Conservation (phyloP, 805 yeast genomes). For the Tetrapisispora arboricola region DNA sequence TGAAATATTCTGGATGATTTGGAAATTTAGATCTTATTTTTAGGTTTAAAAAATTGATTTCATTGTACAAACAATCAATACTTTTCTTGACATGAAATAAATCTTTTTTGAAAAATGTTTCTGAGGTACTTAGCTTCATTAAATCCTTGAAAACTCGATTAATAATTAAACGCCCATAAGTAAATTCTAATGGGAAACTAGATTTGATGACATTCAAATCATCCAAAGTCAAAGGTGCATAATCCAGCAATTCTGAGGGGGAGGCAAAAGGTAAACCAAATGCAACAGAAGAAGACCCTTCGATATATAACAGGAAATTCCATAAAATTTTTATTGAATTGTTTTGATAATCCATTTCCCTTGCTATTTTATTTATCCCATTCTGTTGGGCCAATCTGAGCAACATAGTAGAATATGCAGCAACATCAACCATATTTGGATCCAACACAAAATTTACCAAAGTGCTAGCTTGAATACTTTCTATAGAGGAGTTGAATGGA, state of each 20-base stretch:
- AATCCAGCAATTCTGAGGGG: slow-evolving; percentile 7
- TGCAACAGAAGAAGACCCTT: slow-evolving; percentile 26
- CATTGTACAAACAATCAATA: slow-evolving; percentile 7
- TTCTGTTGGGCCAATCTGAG: slow-evolving; percentile 22
- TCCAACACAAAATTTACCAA: slow-evolving; percentile 21
- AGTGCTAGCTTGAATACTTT: slow-evolving; percentile 16
- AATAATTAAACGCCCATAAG: slow-evolving; percentile 19
- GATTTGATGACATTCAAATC: background rate
- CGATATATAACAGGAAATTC: slow-evolving; percentile 20
- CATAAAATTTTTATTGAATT: slow-evolving; percentile 9
- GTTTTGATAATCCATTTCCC: background rate
- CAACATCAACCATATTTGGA: slow-evolving; percentile 23
- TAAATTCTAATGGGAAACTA: slow-evolving; percentile 11
- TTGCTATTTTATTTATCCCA: slow-evolving; percentile 12
- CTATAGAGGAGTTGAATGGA: slow-evolving; percentile 16
- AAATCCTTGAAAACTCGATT: slow-evolving; percentile 14
- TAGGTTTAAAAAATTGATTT: slow-evolving; percentile 3
- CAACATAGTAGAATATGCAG: slow-evolving; percentile 19
- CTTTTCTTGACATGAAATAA: background rate
- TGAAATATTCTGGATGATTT: slow-evolving; percentile 11
- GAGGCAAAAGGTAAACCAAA: slow-evolving; percentile 20
- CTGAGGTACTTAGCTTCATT: slow-evolving; percentile 12
- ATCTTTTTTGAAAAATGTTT: slow-evolving; percentile 2
- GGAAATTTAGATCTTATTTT: slow-evolving; percentile 1
- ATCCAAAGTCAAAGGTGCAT: slow-evolving; percentile 7